A percentile compares a stretch with the other conserved stretches of the same genome.
phyloP scores from a whole-genome alignment of 192 early-diverging fungal genomes.

The Podila clonocystis region DNA sequence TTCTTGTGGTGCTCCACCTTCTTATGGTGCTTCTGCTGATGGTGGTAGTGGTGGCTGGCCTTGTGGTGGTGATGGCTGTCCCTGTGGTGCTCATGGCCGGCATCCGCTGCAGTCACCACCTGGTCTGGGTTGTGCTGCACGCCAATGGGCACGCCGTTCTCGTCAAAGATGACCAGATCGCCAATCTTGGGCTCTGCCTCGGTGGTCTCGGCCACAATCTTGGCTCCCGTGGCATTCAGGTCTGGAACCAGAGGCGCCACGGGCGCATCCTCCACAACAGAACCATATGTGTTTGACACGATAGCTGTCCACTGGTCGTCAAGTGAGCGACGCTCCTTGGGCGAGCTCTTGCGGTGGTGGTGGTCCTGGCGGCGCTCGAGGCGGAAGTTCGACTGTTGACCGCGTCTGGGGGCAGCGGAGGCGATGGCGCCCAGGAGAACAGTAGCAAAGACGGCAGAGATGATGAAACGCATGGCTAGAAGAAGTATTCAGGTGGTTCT shows the following conservation, averaged over 20 bases:
- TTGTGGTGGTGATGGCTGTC: neutral
- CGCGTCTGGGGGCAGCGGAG: conserved; percentile 18
- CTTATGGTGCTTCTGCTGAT: conserved; percentile 10
- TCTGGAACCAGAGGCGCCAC: neutral
- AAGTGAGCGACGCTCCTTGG: conserved; percentile 19
- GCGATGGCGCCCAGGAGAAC: conserved; percentile 39
- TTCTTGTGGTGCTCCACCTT: neutral
- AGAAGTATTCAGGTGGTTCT: neutral
- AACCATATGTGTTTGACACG: neutral
- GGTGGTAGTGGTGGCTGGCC: neutral
- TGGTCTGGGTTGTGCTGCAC: neutral
- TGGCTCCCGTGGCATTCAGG: too few relatives aligned
- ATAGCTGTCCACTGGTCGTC: neutral
- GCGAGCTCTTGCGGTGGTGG: conserved; percentile 7
- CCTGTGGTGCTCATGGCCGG: neutral
- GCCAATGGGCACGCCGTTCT: neutral
- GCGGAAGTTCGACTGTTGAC: conserved; percentile 32
- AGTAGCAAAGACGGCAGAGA: conserved; percentile 37
- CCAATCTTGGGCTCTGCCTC: too few relatives aligned
- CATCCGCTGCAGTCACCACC: neutral
- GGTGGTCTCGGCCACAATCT: too few relatives aligned
- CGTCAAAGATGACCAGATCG: neutral
- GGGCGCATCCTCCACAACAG: neutral
- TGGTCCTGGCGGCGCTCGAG: conserved; percentile 20
- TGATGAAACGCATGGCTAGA: conserved; percentile 37